Evolutionary conservation across 1,284 basidiomycete genomes (phyloP).

Genomic region (Pseudozyma sp.): DNA sequence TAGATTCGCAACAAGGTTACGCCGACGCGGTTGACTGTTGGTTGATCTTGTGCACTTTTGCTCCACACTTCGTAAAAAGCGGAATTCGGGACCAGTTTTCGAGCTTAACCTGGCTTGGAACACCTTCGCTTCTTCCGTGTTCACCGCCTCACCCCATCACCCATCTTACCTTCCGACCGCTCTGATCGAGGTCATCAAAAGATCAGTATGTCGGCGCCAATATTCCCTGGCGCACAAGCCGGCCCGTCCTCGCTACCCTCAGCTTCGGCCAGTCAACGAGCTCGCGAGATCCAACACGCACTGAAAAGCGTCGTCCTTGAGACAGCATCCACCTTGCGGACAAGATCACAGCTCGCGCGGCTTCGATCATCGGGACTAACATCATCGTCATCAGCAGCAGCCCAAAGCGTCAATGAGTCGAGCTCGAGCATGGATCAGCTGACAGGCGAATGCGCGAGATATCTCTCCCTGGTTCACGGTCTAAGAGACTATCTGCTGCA

Average conservation of each 20-base stretch:
- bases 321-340: slow-evolving; percentile 43
- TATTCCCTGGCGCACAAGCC: slow-evolving; percentile 14
- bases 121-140: background rate
- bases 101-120: background rate
- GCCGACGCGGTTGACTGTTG: background rate
- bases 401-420: slow-evolving; percentile 11
- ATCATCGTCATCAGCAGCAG: slow-evolving; percentile 18
- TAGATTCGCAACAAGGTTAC: background rate
- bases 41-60: background rate
- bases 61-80: slow-evolving; percentile 26
- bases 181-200: too few relatives aligned
- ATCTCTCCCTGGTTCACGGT: slow-evolving; percentile 40
- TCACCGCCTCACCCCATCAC: background rate
- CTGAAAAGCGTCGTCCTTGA: slow-evolving; percentile 47
- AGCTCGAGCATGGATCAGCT: slow-evolving; percentile 34
- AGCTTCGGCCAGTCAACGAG: slow-evolving; percentile 22
- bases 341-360: slow-evolving; percentile 37
- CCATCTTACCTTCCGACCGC: background rate
- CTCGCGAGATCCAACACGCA: slow-evolving; percentile 35
- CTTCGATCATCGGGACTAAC: slow-evolving; percentile 13
- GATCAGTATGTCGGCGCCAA: slow-evolving; percentile 21
- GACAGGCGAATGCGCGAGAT: slow-evolving; percentile 35
- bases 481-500: slow-evolving; percentile 44
- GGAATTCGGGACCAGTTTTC: slow-evolving; percentile 25
- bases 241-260: slow-evolving; percentile 5